phyloP scores from a whole-genome alignment of 75 land plant species.

The Picea sitchensis region DNA sequence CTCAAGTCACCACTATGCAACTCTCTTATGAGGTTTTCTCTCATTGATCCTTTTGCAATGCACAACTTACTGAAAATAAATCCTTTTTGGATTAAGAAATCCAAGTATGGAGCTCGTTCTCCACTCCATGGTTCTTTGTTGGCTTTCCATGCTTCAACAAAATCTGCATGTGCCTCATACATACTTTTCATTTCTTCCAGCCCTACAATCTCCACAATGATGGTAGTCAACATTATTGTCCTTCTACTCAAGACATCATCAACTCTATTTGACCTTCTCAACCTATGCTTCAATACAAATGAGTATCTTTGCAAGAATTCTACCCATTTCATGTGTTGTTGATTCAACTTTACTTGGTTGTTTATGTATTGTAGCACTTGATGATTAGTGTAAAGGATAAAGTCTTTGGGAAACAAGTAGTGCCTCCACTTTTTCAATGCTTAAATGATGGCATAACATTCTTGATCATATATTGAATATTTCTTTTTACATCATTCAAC shows the following conservation, averaged over 20 bases:
- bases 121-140: background rate
- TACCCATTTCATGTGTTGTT: background rate
- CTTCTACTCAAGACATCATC: slow-evolving; percentile 5
- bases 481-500: too few relatives aligned
- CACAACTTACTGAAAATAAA: background rate
- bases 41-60: too few relatives aligned
- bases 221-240: background rate
- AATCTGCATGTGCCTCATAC: background rate
- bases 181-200: background rate
- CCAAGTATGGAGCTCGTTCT: background rate
- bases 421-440: background rate
- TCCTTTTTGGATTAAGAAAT: background rate
- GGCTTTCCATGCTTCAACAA: background rate
- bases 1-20: too few relatives aligned
- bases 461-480: too few relatives aligned
- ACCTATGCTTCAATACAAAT: slow-evolving; percentile 2
- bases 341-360: background rate
- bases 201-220: background rate
- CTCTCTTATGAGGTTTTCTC: too few relatives aligned
- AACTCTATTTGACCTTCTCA: background rate
- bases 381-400: slow-evolving; percentile 1
- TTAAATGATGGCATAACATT: too few relatives aligned
- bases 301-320: background rate
- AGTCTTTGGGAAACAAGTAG: background rate
- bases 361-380: background rate